Evolutionary conservation across 1,284 basidiomycete genomes (phyloP).

Genomic region (Ceratorhiza oryzae-sativae): DNA sequence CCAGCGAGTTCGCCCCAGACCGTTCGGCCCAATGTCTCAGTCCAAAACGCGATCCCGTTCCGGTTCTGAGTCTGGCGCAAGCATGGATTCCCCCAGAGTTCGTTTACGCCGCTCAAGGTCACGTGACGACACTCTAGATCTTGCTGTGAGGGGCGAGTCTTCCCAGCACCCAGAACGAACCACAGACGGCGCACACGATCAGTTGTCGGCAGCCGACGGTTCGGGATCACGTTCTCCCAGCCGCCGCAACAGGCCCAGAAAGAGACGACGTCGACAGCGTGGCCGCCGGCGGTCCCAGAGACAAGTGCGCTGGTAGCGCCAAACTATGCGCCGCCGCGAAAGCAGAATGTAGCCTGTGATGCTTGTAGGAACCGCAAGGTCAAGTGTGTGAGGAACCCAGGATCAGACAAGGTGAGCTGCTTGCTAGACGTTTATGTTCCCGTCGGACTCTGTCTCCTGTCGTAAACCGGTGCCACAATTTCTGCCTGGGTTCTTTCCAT

Average conservation of each 20-base stretch:
- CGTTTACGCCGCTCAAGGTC: constrained; percentile 31
- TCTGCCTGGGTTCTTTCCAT: constrained; percentile 6
- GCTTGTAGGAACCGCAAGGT: constrained; percentile 86
- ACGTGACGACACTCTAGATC: constrained; percentile 23
- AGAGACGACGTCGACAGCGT: not conserved
- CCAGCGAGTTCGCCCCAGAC: not conserved
- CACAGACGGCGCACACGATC: not conserved
- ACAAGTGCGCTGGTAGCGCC: not conserved
- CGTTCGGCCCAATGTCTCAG: constrained; percentile 2
- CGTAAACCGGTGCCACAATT: constrained; percentile 10
- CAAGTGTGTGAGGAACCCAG: constrained; percentile 77
- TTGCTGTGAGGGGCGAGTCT: constrained; percentile 2
- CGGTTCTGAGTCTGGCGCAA: constrained; percentile 26
- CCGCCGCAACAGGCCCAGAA: not conserved
- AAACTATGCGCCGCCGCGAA: constrained; percentile 67
- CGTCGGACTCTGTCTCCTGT: constrained; percentile 4
- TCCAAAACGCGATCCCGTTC: constrained; percentile 25
- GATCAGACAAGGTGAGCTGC: constrained; percentile 72
- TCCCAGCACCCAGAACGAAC: not conserved
- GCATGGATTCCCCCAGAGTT: constrained; percentile 24
- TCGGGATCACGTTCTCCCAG: constrained; percentile 14
- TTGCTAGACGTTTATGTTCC: constrained; percentile 12
- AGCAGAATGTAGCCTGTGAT: constrained; percentile 91
- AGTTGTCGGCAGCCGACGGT: not conserved
- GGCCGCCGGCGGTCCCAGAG: not conserved